A percentile compares a stretch with the other conserved stretches of the same genome.
Evolutionary conservation across 2,329 filamentous ascomycete genomes (phyloP).

Genomic region (Cladosporium oxysporum): DNA sequence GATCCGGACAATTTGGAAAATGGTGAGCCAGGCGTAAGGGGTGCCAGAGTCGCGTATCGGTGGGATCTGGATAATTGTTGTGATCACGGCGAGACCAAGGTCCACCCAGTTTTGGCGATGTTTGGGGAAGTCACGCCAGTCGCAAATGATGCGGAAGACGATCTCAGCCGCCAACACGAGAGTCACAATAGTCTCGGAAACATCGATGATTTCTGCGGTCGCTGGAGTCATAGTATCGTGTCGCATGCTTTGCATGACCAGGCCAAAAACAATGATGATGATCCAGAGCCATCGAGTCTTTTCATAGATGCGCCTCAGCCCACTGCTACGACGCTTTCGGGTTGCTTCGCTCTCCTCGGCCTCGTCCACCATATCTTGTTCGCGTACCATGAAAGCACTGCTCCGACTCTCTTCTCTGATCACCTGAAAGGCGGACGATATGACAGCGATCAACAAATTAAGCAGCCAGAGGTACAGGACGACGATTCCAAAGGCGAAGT

Average conservation of each 20-base stretch:
- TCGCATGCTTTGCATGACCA: constrained; percentile 76
- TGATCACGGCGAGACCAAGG: constrained; percentile 75
- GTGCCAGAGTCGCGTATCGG: constrained; percentile 70
- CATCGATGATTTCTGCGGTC: constrained; percentile 66
- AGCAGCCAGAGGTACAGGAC: constrained; percentile 96
- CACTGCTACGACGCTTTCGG: constrained; percentile 45
- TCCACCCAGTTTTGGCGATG: constrained; percentile 78
- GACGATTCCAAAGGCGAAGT: constrained; percentile 71
- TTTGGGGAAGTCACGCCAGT: constrained; percentile 79
- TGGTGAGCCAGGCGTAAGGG: constrained; percentile 81
- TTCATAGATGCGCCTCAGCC: constrained; percentile 71
- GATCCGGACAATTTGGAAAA: constrained; percentile 89
- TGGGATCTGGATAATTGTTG: constrained; percentile 82
- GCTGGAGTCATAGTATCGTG: constrained; percentile 71
- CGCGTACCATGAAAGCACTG: constrained; percentile 84
- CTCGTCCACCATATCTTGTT: constrained; percentile 49
- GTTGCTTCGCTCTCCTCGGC: constrained; percentile 41
- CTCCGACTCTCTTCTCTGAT: constrained; percentile 94
- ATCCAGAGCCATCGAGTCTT: constrained; percentile 79
- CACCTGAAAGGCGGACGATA: constrained; percentile 97
- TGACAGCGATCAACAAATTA: constrained; percentile 91
- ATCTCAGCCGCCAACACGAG: constrained; percentile 81
- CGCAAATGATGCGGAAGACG: constrained; percentile 70
- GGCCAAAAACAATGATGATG: constrained; percentile 72
- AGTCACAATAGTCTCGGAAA: constrained; percentile 74